phyloP scores from a whole-genome alignment of 176 grass and related monocot species.

The Oryza punctata region DNA sequence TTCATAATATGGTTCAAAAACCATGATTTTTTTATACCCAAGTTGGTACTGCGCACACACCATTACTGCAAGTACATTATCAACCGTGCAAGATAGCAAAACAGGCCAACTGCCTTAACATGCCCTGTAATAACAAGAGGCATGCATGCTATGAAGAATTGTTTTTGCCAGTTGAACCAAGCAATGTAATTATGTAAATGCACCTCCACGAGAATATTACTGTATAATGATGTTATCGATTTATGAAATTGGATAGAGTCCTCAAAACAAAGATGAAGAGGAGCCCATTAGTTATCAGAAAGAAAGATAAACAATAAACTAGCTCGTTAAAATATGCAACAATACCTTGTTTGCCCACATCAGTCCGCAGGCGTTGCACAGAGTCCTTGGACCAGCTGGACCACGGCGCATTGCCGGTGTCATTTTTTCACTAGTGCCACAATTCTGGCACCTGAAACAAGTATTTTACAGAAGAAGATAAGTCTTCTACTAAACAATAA shows the following conservation, averaged over 20 bases:
- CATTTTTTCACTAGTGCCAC: constrained; percentile 78
- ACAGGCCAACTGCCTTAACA: constrained; percentile 22
- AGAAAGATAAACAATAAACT: constrained; percentile 6
- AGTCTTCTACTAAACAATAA: constrained; percentile 35
- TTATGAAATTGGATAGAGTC: constrained; percentile 7
- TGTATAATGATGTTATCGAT: not conserved
- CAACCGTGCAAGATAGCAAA: not conserved
- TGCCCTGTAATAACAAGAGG: constrained; percentile 24
- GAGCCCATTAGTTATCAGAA: constrained; percentile 17
- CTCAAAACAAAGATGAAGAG: constrained; percentile 1
- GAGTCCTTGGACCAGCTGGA: constrained; percentile 86
- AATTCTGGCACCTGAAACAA: constrained; percentile 81
- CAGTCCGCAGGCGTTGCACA: constrained; percentile 95
- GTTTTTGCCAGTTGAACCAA: constrained; percentile 8
- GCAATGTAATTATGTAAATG: constrained; percentile 3
- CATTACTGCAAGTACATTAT: constrained; percentile 31
- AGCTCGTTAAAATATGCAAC: not conserved
- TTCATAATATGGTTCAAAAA: constrained; percentile 23
- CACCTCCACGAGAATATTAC: not conserved
- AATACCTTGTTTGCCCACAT: constrained; percentile 95
- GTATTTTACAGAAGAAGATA: constrained; percentile 7
- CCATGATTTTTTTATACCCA: not conserved
- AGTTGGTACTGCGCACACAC: constrained; percentile 17
- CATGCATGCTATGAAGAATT: constrained; percentile 11
- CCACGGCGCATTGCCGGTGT: constrained; percentile 95